phyloP scores from a whole-genome alignment of 345 rosid genomes.

The Abelmoschus esculentus region DNA sequence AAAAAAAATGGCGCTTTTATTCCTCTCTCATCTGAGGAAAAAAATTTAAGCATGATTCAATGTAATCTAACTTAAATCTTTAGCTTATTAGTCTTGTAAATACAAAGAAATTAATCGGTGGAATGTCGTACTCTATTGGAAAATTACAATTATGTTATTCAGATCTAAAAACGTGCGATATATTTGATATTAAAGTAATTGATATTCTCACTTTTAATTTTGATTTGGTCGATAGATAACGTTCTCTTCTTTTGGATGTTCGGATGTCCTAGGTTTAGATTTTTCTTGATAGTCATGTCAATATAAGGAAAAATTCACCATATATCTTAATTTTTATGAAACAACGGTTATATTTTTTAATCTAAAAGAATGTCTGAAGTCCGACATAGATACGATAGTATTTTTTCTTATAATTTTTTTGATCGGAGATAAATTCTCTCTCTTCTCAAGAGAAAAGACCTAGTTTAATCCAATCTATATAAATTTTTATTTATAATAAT shows the following conservation, averaged over 20 bases:
- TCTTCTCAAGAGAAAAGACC: not conserved
- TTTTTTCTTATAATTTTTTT: not conserved
- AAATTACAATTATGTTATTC: not conserved
- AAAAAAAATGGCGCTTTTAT: not conserved
- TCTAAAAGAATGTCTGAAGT: not conserved
- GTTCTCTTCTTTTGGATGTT: not conserved
- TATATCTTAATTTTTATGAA: not conserved
- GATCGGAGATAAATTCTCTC: not conserved
- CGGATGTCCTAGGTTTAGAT: not conserved
- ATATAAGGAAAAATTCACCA: not conserved
- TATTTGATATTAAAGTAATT: not conserved
- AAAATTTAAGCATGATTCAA: not conserved
- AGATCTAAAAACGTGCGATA: not conserved
- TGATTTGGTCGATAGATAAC: not conserved
- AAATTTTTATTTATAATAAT: too few species aligned
- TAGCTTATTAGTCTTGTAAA: not conserved
- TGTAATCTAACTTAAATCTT: not conserved
- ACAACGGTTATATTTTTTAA: not conserved
- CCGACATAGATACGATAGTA: not conserved
- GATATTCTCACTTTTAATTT: not conserved
- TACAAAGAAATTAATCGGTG: not conserved
- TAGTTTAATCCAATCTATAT: too few species aligned
- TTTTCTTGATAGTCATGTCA: not conserved
- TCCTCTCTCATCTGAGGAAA: not conserved
- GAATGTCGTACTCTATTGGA: not conserved